Evolutionary conservation across 1,139 yeast genomes (phyloP), one percentile per base, ranked within the genome.

Genomic region (Diutina catenulata): DNA sequence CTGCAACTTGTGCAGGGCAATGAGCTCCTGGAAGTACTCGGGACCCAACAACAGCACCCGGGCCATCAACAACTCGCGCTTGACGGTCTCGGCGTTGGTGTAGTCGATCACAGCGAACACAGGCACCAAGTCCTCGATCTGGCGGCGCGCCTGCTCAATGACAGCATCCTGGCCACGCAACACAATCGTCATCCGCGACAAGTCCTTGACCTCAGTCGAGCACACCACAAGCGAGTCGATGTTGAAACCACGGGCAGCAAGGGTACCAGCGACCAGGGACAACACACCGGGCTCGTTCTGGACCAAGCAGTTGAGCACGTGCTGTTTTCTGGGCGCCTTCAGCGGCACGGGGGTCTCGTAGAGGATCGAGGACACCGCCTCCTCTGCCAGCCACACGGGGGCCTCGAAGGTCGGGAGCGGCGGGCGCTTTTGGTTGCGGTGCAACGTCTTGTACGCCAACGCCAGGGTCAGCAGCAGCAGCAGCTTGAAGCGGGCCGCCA

Each of bases 241-340:
- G 63, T 91, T 91, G 74, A 91, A 91, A 10, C 98, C 98, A 57
- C 98, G 75, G 33, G 96, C 97, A 28, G 98, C 98, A 49, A 91
- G 70, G 38, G 95, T 88, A 41, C 97, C 95, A 4, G 97, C 82
- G 37, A 91, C 86, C 41, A 93, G 74, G 36, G 95, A 80, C 52
- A 91, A 69, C 38, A 91, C 98, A 68, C 98, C 98, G 4, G 98
- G 98, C 63, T 91, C 98, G 61, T 91, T 88, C 62, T 91, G 98
- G 27, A 91, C 98, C 57, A 91, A 71, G 64, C 98, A 91, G 70
- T 91, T 93, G 57, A 91, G 70, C 36, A 91, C 94, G 52, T 91
- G 97, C 53, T 83, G 86, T 46, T 79, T 79, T 48, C 72, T 68
- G 29, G 87, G 84, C 3, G 76, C 73, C 40, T 60, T 70, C 5